phyloP scores from a whole-genome alignment of 1,284 basidiomycete genomes.

The Ganoderma boninense region DNA sequence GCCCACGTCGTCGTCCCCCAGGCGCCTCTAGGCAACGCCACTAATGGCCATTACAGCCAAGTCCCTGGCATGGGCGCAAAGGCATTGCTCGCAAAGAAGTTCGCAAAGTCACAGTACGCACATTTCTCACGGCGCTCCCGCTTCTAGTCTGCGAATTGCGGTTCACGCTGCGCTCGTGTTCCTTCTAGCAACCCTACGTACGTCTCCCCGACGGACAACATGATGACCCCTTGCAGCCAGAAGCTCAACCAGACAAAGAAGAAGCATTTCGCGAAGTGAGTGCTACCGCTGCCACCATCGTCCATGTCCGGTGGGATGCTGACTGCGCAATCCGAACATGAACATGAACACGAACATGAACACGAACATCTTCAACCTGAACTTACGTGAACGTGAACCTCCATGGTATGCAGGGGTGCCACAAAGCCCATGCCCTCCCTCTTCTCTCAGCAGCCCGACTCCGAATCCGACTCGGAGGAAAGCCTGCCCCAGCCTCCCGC shows the following conservation, averaged over 20 bases:
- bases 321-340: constrained; percentile 2
- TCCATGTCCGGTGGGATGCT: background rate
- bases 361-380: background rate
- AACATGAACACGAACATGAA: background rate
- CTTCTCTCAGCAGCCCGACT: constrained; percentile 56
- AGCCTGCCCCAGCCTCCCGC: constrained; percentile 44
- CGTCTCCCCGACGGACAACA: constrained; percentile 91
- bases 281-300: too few species aligned
- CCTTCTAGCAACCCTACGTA: constrained; percentile 77
- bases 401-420: constrained; percentile 49
- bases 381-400: background rate
- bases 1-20: constrained; percentile 82
- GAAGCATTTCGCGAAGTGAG: constrained; percentile 91
- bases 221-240: constrained; percentile 91
- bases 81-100: constrained; percentile 87
- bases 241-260: constrained; percentile 90
- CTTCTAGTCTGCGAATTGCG: constrained; percentile 8
- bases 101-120: constrained; percentile 84
- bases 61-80: constrained; percentile 85
- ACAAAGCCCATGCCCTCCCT: constrained; percentile 66
- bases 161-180: background rate
- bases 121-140: background rate
- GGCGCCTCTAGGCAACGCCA: constrained; percentile 78
- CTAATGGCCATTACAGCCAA: constrained; percentile 56
- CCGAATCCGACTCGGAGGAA: constrained; percentile 37